Percentiles rank a stretch among this genome's conserved stretches.
Evolutionary conservation across 345 rosid species (phyloP).

Genomic region (Eucalyptus brandiana): DNA sequence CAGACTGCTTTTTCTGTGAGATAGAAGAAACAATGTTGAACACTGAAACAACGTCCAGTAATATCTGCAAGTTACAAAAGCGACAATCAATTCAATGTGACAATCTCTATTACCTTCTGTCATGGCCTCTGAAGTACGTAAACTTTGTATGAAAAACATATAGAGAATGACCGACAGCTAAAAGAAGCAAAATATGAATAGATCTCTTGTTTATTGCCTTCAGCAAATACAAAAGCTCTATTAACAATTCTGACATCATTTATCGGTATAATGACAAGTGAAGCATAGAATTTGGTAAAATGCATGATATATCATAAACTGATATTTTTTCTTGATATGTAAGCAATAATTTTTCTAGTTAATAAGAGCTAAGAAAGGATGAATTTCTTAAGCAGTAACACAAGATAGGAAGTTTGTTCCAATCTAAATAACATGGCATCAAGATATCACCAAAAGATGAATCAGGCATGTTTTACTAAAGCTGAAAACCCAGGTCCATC

Average conservation of each 20-base stretch:
- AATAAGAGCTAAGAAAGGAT: background rate
- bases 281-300: background rate
- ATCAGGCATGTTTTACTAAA: background rate
- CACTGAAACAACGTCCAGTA: constrained; percentile 56
- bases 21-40: constrained; percentile 58
- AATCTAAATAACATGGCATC: background rate
- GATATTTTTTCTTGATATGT: background rate
- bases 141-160: background rate
- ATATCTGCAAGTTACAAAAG: constrained; percentile 30
- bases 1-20: constrained; percentile 66
- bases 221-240: background rate
- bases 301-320: background rate
- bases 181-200: background rate
- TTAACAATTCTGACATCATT: background rate
- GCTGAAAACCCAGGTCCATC: background rate
- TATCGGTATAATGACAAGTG: background rate
- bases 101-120: background rate
- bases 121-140: background rate
- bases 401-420: background rate
- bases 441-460: background rate
- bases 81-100: background rate
- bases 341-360: background rate
- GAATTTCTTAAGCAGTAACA: background rate
- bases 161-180: background rate
- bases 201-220: background rate